Percentiles rank a stretch among this genome's conserved stretches.
These are phyloP conservation scores for Voacanga thouarsii DNA, from an alignment of 257 asterid genomes.

Conservation along the genomic window DNA sequence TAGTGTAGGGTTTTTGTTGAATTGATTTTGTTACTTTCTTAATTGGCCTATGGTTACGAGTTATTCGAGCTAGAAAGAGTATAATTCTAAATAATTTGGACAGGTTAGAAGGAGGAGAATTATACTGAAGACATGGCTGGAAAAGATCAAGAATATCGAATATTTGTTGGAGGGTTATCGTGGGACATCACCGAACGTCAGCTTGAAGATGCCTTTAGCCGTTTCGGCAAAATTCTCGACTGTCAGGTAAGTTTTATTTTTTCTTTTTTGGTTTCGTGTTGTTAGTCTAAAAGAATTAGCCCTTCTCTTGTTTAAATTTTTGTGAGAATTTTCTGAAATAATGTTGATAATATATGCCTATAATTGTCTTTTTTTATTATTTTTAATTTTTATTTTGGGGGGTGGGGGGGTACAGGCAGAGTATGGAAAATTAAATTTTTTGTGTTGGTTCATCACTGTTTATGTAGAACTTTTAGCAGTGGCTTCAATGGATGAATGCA, in stretches of 20 bases:
- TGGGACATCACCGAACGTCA: conserved; percentile 87
- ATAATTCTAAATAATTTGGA: background rate
- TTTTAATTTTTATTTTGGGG: too few relatives aligned
- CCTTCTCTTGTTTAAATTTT: too few relatives aligned
- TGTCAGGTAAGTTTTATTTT: conserved; percentile 62
- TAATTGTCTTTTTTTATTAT: too few relatives aligned
- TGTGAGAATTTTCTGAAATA: background rate
- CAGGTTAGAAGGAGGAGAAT: background rate
- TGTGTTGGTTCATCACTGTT: too few relatives aligned
- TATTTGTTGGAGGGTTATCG: conserved; percentile 88
- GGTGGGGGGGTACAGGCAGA: background rate
- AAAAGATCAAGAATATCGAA: conserved; percentile 76
- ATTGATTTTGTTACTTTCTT: background rate
- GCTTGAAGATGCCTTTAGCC: conserved; percentile 79
- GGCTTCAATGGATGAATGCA: too few relatives aligned
- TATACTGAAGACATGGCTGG: conserved; percentile 48
- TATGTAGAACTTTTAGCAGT: too few relatives aligned
- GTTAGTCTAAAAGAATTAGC: background rate
- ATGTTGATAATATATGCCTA: background rate
- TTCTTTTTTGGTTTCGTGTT: background rate
- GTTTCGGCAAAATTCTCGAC: conserved; percentile 79
- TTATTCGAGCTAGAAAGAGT: background rate
- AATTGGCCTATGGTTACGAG: background rate
- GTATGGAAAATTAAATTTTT: background rate
- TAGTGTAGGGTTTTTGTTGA: background rate